Evolutionary conservation across 306 rosid genomes (phyloP), one percentile per base, ranked within the genome.

Genomic region (Prunus mongolica): DNA sequence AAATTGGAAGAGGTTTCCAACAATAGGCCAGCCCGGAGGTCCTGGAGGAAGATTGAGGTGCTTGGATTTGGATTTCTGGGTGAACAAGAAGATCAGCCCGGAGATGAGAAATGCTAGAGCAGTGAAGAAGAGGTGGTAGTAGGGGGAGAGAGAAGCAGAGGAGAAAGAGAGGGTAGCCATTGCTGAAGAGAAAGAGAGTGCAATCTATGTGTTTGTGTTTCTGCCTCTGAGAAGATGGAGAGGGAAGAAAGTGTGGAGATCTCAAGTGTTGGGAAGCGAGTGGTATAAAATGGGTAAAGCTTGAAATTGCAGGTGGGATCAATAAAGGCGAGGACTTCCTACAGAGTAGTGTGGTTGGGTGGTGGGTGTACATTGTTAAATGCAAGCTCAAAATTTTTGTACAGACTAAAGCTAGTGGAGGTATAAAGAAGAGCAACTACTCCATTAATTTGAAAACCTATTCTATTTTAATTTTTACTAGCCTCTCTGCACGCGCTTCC

Each of bases 1-100:
- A 1, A 90, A 82, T 66, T 94, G 98, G 76, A 92, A 89, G 25
- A 94, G 96, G 82, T 94, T 94, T 1, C 98, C 98, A 4, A 92
- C 97, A 20, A 94, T 41, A 5, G 98, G 98, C 98, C 98, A 94
- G 0, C 97, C 98, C 0, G 92, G 95, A 13, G 98, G 98, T 0
- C 97, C 95, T 2, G 97, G 97, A 0, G 98, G 98, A 11, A 94
- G 97, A 51, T 83, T 88, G 16, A 57, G 81, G 8, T 11, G 30
- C 38, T 86, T 87, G 60, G 84, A 86, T 38, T 87, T 85, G 69
- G 82, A 22, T 74, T 82, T 89, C 0, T 63, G 82, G 41, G 82
- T 77, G 58, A 91, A 57, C 24, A 92, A 30, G 85, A 94, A 75
- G 73, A 89, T 74, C 0, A 91, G 65, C 67, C 67, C 67, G 5